phyloP scores from a whole-genome alignment of 352 stramenopile genomes.

The Phytophthora agathidicida region DNA sequence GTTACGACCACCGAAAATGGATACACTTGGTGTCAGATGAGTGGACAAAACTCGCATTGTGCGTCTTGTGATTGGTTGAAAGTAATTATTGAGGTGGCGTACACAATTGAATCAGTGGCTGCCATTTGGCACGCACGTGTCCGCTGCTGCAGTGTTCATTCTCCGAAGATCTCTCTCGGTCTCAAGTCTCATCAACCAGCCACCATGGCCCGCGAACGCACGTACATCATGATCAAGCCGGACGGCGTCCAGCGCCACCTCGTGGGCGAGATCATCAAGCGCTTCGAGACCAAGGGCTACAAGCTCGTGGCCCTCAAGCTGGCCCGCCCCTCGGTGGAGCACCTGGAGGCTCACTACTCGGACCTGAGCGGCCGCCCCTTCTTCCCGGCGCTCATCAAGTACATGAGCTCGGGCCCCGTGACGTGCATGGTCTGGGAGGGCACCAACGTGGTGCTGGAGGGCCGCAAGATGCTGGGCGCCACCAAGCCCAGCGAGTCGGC shows the following conservation, averaged over 20 bases:
- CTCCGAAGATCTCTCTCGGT: constrained; percentile 29
- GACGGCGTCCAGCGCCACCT: constrained; percentile 95
- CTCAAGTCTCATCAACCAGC: constrained; percentile 23
- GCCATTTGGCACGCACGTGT: constrained; percentile 26
- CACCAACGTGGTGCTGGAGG: constrained; percentile 93
- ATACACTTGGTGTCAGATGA: too few relatives aligned
- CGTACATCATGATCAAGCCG: constrained; percentile 96
- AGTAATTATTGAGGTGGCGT: background rate
- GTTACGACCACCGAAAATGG: too few relatives aligned
- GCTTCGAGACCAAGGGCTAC: constrained; percentile 97
- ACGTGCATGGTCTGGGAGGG: constrained; percentile 96
- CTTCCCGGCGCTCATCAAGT: constrained; percentile 91
- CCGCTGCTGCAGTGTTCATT: constrained; percentile 11
- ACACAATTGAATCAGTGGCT: constrained; percentile 12
- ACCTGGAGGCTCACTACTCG: constrained; percentile 93
- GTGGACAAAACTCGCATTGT: background rate
- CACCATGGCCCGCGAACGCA: constrained; percentile 92
- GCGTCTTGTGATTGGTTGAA: constrained; percentile 12
- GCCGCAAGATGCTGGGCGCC: constrained; percentile 95
- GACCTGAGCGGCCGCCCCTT: constrained; percentile 93
- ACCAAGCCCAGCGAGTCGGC: constrained; percentile 94
- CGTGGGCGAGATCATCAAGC: constrained; percentile 94
- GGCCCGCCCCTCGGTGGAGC: constrained; percentile 91
- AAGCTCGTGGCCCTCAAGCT: constrained; percentile 96
- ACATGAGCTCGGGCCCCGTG: constrained; percentile 94